These are phyloP conservation scores for Trichosporon sp. DNA, from an alignment of 1,284 basidiomycete genomes.

Conservation along the genomic window DNA sequence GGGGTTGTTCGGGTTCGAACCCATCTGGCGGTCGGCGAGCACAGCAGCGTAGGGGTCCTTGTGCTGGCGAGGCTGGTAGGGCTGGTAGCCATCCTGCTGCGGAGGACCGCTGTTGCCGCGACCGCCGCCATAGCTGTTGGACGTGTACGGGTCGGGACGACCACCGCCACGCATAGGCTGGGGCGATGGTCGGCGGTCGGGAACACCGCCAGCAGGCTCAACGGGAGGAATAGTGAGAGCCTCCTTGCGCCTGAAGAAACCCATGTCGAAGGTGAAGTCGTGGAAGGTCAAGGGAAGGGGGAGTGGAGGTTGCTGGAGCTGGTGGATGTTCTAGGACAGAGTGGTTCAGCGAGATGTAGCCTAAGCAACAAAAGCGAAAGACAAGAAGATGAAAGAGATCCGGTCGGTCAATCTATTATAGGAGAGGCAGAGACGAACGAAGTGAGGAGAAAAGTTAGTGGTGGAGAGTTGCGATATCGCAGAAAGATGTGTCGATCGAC, in stretches of 20 bases:
- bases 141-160: conserved; percentile 34
- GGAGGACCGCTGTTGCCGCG: conserved; percentile 49
- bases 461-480: neutral
- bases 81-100: conserved; percentile 53
- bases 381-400: neutral
- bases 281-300: neutral
- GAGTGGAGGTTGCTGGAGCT: neutral
- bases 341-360: too few species aligned
- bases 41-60: conserved; percentile 10
- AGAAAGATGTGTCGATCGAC: neutral
- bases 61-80: neutral
- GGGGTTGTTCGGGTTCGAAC: conserved; percentile 42
- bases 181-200: conserved; percentile 18
- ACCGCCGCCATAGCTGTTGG: conserved; percentile 18
- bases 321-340: too few species aligned
- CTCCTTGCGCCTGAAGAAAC: conserved; percentile 65
- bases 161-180: conserved; percentile 12
- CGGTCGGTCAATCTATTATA: neutral
- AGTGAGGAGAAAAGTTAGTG: neutral
- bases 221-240: conserved; percentile 62
- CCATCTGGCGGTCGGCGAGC: conserved; percentile 53
- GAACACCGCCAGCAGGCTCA: conserved; percentile 22
- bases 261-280: conserved; percentile 54
- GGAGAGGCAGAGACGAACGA: neutral
- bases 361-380: too few species aligned